Base-by-base conservation (phyloP, 2,329 filamentous ascomycete species). In the Fusarium sublunatum region DNA sequence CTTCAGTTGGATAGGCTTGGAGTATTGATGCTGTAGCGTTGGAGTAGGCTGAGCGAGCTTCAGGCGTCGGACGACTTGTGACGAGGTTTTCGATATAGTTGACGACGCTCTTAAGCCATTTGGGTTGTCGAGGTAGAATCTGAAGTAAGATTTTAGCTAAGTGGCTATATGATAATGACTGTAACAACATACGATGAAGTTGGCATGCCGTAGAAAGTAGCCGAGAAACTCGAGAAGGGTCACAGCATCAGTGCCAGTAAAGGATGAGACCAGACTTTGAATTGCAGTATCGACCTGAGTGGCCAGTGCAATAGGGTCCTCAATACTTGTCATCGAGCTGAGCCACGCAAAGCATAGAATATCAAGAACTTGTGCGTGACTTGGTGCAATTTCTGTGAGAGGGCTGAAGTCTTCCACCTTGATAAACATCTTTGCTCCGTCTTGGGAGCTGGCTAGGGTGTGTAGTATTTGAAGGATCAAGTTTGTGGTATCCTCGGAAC, bases 191-290 rank as follows among this genome's bases (percentile, higher is more conserved):
- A 87, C 86, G 58, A 77, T 73, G 11, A 79, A 73, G 22, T 82
- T 76, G 9, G 85, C 74, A 44, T 80, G 81, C 6, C 81, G 77
- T 4, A 89, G 72, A 40, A 87, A 75, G 39, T 76, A 75, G 13
- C 80, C 82, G n/a, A 88, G 66, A 66, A 88, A 88, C 35, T 78
- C 78, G 3, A 89, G 75, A 4, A 89, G 76, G 0, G 84, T 88
- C 5, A 86, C 83, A 5, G 80, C 85, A 69, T 89, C 86, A 9
- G 86, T 88, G 10, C 81, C 82, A 34, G 78, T 82, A 68, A 88
- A 89, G 0, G 81, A 81, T 7, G 81, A 76, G 7, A 83, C 77
- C 4, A 89, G 77, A 8, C 71, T 73, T 32, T 79, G 77, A 5
- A 89, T 75, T 4, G 78, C 78, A 11, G 69, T 58, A 61, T 85